Evolutionary conservation across 129 eudicot genomes (phyloP), one percentile per base, ranked within the genome.

Genomic region (Chrysanthemum seticuspe): DNA sequence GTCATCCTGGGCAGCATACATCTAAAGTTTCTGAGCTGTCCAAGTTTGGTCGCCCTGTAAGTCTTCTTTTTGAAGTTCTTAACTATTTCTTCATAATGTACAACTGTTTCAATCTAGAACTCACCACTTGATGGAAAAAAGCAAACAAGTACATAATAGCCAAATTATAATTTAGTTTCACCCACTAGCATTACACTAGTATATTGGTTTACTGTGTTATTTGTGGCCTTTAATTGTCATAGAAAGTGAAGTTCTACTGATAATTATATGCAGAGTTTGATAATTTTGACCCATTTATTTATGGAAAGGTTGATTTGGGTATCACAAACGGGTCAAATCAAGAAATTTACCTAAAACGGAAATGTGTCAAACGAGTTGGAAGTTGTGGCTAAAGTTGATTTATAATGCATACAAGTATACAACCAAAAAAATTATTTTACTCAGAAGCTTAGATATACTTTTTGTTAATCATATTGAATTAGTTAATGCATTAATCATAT

Each of bases 1-100:
- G 96, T 75, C 79, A 63, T 75, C 96, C 96, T 10, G 88, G 85
- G 23, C 92, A 82, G 13, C 88, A 80, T 61, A 89, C 78, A 48
- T 68, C 73, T 5, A 86, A 85, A 74, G 83, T 78, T 64, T 78
- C 79, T 31, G 92, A 89, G 53, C 67, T 75, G 68, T 65, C 83
- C 44, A 89, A 82, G 69, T 82, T 81, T 64, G 85, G 92, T 19
- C 85, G 92, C 51, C 81, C 85, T 64, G 92, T 89, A 78, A 84
- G 89, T 82, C 51, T 60, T 48, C 63, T 53, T 25, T 11, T 59
- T 10, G 2, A 50, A 52, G 50, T 40, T 44, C 13, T 34, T 36
- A 4, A 27, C 10, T 44, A 10, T 48, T 66, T 57, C 48, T 23
- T 13, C 12, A 13, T 29, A 13, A 18, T 10, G 5, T 58, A 5